Evolutionary conservation across 257 asterid genomes (phyloP), one percentile per base, ranked within the genome.

Genomic region (Solanum virginianum): DNA sequence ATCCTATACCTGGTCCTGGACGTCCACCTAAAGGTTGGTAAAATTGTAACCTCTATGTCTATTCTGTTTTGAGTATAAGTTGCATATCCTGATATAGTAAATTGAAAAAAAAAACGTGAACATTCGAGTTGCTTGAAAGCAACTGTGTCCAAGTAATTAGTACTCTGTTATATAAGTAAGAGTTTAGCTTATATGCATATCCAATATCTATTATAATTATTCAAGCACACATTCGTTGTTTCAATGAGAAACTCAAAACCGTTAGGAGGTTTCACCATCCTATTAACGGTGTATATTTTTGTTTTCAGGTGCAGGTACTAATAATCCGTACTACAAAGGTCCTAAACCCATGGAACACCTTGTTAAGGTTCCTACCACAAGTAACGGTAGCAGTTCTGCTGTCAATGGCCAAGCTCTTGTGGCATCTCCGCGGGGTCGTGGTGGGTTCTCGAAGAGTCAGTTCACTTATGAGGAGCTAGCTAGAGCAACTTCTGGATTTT

Each of bases 381-480:
- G 88, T 36, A 86, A 53, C 0, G 74, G 80, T 10, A 87, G 55
- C 22, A 87, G 85, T 5, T 89, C 91, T 0, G 91, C 91, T 0
- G 91, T 92, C 13, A 87, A 81, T 12, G 89, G 89, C 53, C 88
- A 85, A 56, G 51, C 83, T 18, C 85, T 82, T 1, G 2, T 79
- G 84, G 88, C 86, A 13, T 84, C 91, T 16, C 87, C 84, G 39
- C 39, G 1, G 39, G 92, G 94, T 41, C 86, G 81, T 18, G 95
- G 94, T 22, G 93, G 92, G 20, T 86, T 86, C 74, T 62, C 90
- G 10, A 87, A 91, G 83, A 82, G 88, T 53, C 98, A 89, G 14
- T 96, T 96, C 88, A 86, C 90, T 14, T 92, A 92, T 60, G 95
- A 93, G 10, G 98, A 94, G 59, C 88, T 96, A 8, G 97, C 94